These are phyloP conservation scores for Hanseniaspora occidentalis DNA, from an alignment of 805 yeast species.

Conservation along the genomic window DNA sequence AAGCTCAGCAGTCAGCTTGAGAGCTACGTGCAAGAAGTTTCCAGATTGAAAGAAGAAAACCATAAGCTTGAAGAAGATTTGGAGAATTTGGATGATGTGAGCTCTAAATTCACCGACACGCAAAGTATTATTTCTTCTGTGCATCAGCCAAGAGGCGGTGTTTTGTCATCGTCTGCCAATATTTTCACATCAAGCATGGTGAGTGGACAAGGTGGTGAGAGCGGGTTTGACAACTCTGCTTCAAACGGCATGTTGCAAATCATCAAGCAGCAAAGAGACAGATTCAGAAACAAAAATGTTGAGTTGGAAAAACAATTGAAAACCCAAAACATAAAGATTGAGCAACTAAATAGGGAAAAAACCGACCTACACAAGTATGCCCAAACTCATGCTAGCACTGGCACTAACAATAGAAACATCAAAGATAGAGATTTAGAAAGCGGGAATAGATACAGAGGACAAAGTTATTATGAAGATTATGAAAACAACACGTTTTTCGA, in stretches of 20 bases:
- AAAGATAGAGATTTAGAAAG: not conserved
- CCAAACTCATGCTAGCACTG: not conserved
- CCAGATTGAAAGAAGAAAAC: slow-evolving; percentile 34
- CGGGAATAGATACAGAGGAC: not conserved
- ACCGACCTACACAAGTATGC: not conserved
- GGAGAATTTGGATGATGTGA: slow-evolving; percentile 38
- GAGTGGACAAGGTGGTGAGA: slow-evolving; percentile 27
- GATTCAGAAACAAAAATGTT: slow-evolving; percentile 71
- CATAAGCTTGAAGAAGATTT: slow-evolving; percentile 64
- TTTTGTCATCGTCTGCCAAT: too few relatives aligned
- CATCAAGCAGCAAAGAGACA: slow-evolving; percentile 87
- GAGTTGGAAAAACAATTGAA: slow-evolving; percentile 77
- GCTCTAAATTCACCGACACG: slow-evolving; percentile 31
- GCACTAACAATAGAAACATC: too few relatives aligned
- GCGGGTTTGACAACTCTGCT: slow-evolving; percentile 10
- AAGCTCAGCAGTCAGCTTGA: not conserved
- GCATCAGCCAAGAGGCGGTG: slow-evolving; percentile 24
- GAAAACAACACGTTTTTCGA: not conserved
- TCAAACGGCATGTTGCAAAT: slow-evolving; percentile 56
- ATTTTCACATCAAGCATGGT: too few relatives aligned
- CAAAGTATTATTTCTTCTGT: slow-evolving; percentile 57
- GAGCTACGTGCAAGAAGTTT: slow-evolving; percentile 18
- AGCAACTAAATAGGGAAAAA: slow-evolving; percentile 49
- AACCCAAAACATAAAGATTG: slow-evolving; percentile 38
- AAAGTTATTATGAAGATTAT: not conserved